These are phyloP conservation scores for Colletotrichum tropicale DNA, from an alignment of 2,329 filamentous ascomycete genomes.

Conservation along the genomic window DNA sequence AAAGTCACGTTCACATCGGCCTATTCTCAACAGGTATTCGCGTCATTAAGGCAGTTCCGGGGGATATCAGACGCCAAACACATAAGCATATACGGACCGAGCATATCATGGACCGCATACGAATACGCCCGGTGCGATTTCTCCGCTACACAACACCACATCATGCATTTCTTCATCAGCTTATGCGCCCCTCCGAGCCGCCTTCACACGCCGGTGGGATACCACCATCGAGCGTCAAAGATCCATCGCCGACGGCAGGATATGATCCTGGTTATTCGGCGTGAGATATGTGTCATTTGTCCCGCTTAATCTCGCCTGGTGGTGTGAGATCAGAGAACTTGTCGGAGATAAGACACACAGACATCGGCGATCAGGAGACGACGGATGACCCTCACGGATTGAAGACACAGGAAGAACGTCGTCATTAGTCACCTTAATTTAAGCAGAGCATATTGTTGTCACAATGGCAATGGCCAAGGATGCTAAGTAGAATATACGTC, in stretches of 20 bases:
- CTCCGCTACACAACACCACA: neutral
- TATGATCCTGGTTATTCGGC: neutral
- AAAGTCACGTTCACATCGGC: fast-evolving
- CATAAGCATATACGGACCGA: neutral
- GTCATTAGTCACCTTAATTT: too few relatives aligned
- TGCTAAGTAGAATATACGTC: neutral
- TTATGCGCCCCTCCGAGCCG: neutral
- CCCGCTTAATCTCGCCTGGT: neutral
- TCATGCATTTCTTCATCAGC: neutral
- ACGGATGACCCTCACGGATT: too few relatives aligned
- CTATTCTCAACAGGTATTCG: fast-evolving
- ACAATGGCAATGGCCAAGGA: too few relatives aligned
- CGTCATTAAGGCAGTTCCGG: neutral
- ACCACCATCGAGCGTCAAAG: neutral
- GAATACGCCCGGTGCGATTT: neutral
- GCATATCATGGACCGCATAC: too few relatives aligned
- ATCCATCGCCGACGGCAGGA: neutral
- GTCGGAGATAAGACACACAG: too few relatives aligned
- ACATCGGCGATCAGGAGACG: too few relatives aligned
- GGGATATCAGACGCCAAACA: neutral
- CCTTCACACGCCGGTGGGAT: neutral
- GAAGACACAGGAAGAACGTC: too few relatives aligned
- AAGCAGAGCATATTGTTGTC: too few relatives aligned
- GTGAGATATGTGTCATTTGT: neutral
- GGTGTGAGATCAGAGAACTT: neutral